These are phyloP conservation scores for Starmerella stellata DNA, from an alignment of 805 yeast species.

Conservation along the genomic window DNA sequence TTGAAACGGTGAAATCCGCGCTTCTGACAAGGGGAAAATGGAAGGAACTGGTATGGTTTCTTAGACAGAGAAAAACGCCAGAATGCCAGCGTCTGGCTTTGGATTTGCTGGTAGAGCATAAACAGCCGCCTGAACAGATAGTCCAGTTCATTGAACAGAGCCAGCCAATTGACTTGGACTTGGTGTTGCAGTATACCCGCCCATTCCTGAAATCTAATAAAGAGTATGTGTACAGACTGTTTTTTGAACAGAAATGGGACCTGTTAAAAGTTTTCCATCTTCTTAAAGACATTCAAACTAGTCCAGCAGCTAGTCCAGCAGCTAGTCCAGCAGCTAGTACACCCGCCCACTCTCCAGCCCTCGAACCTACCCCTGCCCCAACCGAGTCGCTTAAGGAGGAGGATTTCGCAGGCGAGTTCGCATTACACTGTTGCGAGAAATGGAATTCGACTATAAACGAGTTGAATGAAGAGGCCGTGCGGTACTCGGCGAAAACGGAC, in stretches of 20 bases:
- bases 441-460: conserved; percentile 2
- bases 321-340: no score
- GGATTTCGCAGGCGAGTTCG: conserved; percentile 6
- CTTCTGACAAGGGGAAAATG: conserved; percentile 32
- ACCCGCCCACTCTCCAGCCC: no score
- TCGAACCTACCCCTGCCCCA: no score
- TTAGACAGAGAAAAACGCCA: conserved; percentile 34
- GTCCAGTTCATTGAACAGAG: conserved; percentile 10
- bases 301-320: no score
- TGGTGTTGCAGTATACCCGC: conserved; percentile 39
- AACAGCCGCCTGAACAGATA: conserved; percentile 13
- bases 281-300: neutral
- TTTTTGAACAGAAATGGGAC: conserved; percentile 33
- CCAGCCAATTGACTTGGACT: conserved; percentile 28
- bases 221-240: conserved; percentile 32
- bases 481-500: conserved; percentile 2
- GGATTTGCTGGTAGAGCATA: conserved; percentile 32
- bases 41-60: conserved; percentile 62
- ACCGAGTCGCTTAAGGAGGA: no score
- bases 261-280: conserved; percentile 10
- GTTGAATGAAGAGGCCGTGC: conserved; percentile 8
- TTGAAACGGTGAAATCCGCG: conserved; percentile 38
- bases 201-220: conserved; percentile 31
- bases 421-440: conserved; percentile 1
- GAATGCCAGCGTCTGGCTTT: conserved; percentile 45